These are phyloP conservation scores for Triangularia setosa DNA, from an alignment of 2,329 filamentous ascomycete genomes.

Conservation along the genomic window DNA sequence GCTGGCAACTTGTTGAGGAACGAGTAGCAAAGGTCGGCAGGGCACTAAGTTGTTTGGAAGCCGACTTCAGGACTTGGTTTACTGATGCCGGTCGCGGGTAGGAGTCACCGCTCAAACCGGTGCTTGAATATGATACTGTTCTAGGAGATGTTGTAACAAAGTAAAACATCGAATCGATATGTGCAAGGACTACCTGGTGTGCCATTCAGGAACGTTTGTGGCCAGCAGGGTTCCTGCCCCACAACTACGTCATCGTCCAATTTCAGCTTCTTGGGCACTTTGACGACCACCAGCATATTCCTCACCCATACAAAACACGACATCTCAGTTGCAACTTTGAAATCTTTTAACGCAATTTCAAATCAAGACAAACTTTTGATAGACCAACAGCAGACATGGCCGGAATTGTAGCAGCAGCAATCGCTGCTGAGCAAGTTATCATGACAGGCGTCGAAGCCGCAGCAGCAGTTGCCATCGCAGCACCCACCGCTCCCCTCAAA, in stretches of 20 bases:
- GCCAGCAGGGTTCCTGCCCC: conserved; percentile 5
- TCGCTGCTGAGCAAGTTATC: conserved; percentile 39
- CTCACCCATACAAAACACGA: background rate
- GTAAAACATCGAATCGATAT: too few relatives aligned
- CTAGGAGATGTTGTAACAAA: too few relatives aligned
- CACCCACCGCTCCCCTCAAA: conserved; percentile 49
- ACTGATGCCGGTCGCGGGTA: too few relatives aligned
- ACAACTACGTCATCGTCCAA: conserved; percentile 3
- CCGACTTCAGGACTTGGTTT: too few relatives aligned
- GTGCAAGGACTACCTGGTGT: background rate
- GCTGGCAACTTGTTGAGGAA: too few relatives aligned
- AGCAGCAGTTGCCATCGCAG: conserved; percentile 43
- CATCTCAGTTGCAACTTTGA: background rate
- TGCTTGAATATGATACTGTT: too few relatives aligned
- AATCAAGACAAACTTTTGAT: background rate
- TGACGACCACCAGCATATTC: background rate
- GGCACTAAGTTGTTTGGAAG: too few relatives aligned
- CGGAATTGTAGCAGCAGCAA: conserved; percentile 36
- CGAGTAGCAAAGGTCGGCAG: too few relatives aligned
- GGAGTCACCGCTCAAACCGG: too few relatives aligned
- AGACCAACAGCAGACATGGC: conserved; percentile 32
- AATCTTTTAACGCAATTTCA: too few relatives aligned
- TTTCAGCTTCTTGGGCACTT: background rate
- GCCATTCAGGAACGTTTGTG: background rate
- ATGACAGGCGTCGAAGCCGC: conserved; percentile 39